Conservation (phyloP, 208 protist species). For the Strigomonas galati region DNA sequence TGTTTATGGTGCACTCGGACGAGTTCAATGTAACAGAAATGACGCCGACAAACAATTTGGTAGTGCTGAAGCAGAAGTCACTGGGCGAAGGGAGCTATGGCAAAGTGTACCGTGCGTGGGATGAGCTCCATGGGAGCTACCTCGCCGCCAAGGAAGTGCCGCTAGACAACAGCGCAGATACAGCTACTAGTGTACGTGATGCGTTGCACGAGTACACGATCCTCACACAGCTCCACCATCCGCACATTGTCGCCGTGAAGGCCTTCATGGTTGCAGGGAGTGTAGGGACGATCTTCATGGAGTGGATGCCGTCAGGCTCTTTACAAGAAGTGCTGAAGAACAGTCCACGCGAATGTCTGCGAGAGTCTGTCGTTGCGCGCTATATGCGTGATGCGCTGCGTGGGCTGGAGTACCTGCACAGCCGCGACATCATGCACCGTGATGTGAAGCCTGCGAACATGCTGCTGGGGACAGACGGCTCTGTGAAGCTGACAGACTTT, state of each 20-base stretch:
- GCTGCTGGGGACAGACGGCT: too few species aligned
- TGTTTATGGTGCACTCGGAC: constrained; percentile 64
- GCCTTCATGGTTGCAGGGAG: too few species aligned
- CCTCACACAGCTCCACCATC: too few species aligned
- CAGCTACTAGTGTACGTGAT: constrained; percentile 49
- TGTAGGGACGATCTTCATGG: too few species aligned
- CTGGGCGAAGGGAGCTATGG: constrained; percentile 52
- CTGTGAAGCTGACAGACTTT: too few species aligned
- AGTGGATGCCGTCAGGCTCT: too few species aligned
- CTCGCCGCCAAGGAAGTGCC: constrained; percentile 67
- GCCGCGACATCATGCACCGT: too few species aligned
- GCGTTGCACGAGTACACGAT: too few species aligned
- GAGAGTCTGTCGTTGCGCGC: constrained; percentile 50
- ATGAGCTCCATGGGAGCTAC: constrained; percentile 50
- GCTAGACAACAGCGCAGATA: constrained; percentile 50
- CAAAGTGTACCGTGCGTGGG: constrained; percentile 55
- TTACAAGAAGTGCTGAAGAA: constrained; percentile 47
- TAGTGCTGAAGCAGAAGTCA: constrained; percentile 27
- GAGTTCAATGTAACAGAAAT: constrained; percentile 30
- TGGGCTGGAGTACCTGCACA: too few species aligned
- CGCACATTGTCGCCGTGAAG: too few species aligned
- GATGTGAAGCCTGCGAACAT: too few species aligned
- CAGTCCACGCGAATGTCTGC: constrained; percentile 33
- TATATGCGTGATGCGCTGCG: too few species aligned
- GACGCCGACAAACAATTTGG: constrained; percentile 46